A percentile compares a stretch with the other conserved stretches of the same genome.
phyloP scores from a whole-genome alignment of 768 basidiomycete species.

The Suillus decipiens region DNA sequence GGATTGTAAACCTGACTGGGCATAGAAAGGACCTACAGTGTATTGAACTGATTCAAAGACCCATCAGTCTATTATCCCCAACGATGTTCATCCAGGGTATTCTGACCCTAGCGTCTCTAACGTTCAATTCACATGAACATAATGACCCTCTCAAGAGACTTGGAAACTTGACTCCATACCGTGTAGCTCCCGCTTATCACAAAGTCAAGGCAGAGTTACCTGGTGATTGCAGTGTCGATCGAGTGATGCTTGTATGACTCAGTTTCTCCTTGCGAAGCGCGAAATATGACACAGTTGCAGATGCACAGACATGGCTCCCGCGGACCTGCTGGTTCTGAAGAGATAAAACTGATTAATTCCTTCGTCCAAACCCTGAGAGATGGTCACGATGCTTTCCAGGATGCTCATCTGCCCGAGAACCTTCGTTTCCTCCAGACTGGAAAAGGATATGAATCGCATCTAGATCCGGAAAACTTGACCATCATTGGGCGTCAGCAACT shows the following conservation, averaged over 20 bases:
- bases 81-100: slow-evolving; percentile 6
- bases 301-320: slow-evolving; percentile 45
- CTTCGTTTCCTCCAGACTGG: slow-evolving; percentile 37
- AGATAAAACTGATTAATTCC: slow-evolving; percentile 33
- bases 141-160: slow-evolving; percentile 15
- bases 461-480: slow-evolving; percentile 39
- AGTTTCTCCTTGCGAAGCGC: too few relatives aligned
- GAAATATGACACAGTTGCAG: slow-evolving; percentile 20
- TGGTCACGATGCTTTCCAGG: slow-evolving; percentile 24
- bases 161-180: slow-evolving; percentile 35
- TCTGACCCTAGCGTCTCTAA: slow-evolving; percentile 5
- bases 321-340: slow-evolving; percentile 29
- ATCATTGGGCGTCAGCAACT: slow-evolving; percentile 38
- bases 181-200: slow-evolving; percentile 24
- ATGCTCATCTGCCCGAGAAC: slow-evolving; percentile 32
- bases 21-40: background rate
- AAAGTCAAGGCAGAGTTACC: slow-evolving; percentile 30
- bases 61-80: background rate
- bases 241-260: slow-evolving; percentile 32
- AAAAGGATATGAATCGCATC: slow-evolving; percentile 35
- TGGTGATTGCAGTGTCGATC: slow-evolving; percentile 33
- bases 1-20: background rate
- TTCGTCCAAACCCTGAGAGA: slow-evolving; percentile 35
- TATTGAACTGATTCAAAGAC: background rate
- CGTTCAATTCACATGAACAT: background rate